Conservation (phyloP, 2,329 filamentous ascomycete species). For the Tolypocladium inflatum region DNA sequence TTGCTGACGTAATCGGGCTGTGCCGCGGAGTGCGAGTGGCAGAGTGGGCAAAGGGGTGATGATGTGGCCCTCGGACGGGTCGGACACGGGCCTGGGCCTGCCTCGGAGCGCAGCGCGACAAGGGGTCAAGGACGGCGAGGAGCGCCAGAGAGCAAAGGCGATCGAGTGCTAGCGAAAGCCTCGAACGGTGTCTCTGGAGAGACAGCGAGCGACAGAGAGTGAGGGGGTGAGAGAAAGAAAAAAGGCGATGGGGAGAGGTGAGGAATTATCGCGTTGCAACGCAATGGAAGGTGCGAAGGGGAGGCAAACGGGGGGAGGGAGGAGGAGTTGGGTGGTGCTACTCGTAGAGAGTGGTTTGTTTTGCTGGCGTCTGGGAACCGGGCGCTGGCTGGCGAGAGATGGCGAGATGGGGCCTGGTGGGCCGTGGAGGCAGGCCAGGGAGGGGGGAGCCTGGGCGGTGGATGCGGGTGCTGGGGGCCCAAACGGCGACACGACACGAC, state of each 20-base stretch:
- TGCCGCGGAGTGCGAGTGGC: slow-evolving; percentile 6
- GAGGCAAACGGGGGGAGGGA: slow-evolving; percentile 10
- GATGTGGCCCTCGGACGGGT: slow-evolving; percentile 19
- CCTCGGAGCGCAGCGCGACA: slow-evolving; percentile 3
- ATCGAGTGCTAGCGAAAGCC: slow-evolving; percentile 42
- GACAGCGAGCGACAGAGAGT: slow-evolving; percentile 13
- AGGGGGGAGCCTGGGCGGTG: not conserved
- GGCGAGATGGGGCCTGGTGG: not conserved
- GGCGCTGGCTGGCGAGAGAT: not conserved
- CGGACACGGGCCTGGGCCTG: slow-evolving; percentile 1
- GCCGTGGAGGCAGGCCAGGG: not conserved
- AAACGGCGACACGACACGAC: not conserved
- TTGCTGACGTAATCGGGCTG: slow-evolving; percentile 23
- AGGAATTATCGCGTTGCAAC: slow-evolving; percentile 10
- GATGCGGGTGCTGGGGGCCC: not conserved
- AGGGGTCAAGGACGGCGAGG: not conserved
- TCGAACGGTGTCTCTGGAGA: slow-evolving; percentile 20
- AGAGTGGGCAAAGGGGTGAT: slow-evolving; percentile 17
- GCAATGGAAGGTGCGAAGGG: slow-evolving; percentile 16
- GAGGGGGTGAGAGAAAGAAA: slow-evolving; percentile 13
- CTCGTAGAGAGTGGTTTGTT: slow-evolving; percentile 5
- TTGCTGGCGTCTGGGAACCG: slow-evolving; percentile 3
- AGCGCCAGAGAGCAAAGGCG: slow-evolving; percentile 6
- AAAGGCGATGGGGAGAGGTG: slow-evolving; percentile 15
- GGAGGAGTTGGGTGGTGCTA: slow-evolving; percentile 7